These are phyloP conservation scores for Solanum bulbocastanum DNA, from an alignment of 257 asterid genomes.

Conservation along the genomic window DNA sequence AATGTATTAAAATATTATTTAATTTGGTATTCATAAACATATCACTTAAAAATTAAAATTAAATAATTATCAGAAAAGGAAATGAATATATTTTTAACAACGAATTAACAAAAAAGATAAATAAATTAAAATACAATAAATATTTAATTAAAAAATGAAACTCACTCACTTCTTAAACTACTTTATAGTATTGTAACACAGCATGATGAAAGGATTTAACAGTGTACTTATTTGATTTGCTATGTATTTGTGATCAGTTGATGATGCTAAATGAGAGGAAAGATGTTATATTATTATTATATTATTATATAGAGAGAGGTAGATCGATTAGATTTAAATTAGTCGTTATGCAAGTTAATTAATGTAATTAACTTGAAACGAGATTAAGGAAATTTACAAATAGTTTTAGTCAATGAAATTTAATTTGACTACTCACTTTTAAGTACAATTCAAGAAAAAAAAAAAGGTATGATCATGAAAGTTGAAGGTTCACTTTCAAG, in stretches of 20 bases:
- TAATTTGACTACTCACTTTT: not conserved
- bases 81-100: no score
- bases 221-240: not conserved
- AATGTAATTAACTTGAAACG: not conserved
- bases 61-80: no score
- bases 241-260: not conserved
- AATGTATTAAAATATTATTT: no score
- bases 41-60: no score
- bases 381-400: not conserved
- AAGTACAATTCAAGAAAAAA: not conserved
- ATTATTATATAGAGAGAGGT: not conserved
- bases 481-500: not conserved
- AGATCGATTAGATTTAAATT: not conserved
- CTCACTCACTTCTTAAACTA: not conserved
- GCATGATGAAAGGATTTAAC: not conserved
- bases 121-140: not conserved
- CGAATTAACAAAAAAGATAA: no score
- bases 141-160: not conserved
- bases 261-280: not conserved
- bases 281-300: not conserved
- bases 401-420: not conserved
- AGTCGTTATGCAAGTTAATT: not conserved
- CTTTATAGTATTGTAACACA: not conserved
- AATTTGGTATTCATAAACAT: no score
- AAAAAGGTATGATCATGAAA: not conserved